Conservation (phyloP, 768 basidiomycete genomes). For the Macrocybe gigantea region DNA sequence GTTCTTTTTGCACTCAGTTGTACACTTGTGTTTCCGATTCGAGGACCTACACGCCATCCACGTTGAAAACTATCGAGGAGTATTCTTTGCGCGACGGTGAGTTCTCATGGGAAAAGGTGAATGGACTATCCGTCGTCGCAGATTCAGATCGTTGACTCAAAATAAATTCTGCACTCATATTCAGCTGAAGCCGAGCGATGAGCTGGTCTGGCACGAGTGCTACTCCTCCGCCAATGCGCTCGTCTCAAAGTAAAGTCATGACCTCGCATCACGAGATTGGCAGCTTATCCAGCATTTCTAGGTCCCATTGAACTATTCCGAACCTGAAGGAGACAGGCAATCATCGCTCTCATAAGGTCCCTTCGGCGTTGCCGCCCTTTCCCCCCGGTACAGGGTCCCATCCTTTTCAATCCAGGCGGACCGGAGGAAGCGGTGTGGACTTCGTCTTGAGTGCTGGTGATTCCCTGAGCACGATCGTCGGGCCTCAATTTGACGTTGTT, state of each 20-base stretch:
- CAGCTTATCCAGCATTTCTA: slow-evolving; percentile 9
- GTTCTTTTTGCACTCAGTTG: no score
- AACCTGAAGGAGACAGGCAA: slow-evolving; percentile 30
- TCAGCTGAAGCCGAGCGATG: slow-evolving; percentile 11
- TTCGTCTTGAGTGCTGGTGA: slow-evolving; percentile 16
- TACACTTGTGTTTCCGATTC: no score
- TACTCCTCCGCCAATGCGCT: slow-evolving; percentile 22
- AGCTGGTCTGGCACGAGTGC: slow-evolving; percentile 18
- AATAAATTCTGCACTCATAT: neutral
- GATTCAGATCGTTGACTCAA: neutral
- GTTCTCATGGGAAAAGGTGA: slow-evolving; percentile 1
- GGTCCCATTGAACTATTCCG: slow-evolving; percentile 42
- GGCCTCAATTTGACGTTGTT: slow-evolving; percentile 39
- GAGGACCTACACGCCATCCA: no score
- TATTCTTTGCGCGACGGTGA: neutral
- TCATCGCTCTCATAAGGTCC: slow-evolving; percentile 37
- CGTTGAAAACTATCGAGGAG: no score
- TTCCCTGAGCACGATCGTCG: slow-evolving; percentile 23
- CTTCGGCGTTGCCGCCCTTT: slow-evolving; percentile 20
- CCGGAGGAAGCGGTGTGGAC: slow-evolving; percentile 40
- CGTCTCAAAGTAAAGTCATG: slow-evolving; percentile 18
- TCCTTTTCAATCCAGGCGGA: slow-evolving; percentile 44
- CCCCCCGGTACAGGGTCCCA: slow-evolving; percentile 34
- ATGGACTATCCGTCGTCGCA: neutral
- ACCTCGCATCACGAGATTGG: no score